Evolutionary conservation across 345 rosid species (phyloP).

Genomic region (Lepidium aucheri): DNA sequence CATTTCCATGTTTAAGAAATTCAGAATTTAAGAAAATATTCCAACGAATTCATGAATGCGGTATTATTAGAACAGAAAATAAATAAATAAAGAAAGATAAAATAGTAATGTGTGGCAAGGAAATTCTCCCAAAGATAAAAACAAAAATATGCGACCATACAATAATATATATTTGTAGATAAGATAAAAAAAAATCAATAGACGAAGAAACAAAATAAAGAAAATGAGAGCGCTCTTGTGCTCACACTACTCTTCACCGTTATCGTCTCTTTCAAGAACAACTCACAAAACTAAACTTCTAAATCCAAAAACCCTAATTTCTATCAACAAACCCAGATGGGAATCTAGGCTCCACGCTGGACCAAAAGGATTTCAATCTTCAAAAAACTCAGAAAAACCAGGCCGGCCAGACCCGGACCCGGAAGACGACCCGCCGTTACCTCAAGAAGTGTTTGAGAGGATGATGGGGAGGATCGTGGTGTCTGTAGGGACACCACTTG

Average conservation of each 20-base stretch:
- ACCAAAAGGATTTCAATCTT: conserved; percentile 36
- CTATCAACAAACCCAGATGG: background rate
- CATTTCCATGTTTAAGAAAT: background rate
- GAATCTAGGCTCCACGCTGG: conserved; percentile 32
- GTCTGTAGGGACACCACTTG: conserved; percentile 42
- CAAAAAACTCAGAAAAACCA: conserved; percentile 3
- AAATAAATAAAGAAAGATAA: conserved; percentile 11
- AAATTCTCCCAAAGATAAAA: conserved; percentile 4
- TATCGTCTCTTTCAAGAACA: conserved; percentile 17
- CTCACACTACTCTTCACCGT: conserved; percentile 19
- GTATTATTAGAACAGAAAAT: background rate
- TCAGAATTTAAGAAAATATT: background rate
- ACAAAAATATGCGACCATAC: conserved; percentile 4
- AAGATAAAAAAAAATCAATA: conserved; percentile 10
- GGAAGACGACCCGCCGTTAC: conserved; percentile 37
- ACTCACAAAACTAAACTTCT: conserved; percentile 2
- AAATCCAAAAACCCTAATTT: background rate
- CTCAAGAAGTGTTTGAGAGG: conserved; percentile 42
- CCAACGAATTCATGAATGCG: background rate
- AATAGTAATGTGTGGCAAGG: conserved; percentile 6
- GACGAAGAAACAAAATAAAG: background rate
- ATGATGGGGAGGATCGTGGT: conserved; percentile 41
- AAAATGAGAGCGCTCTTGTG: conserved; percentile 37
- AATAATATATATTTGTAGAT: conserved; percentile 11
- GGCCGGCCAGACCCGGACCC: conserved; percentile 2